Base-by-base conservation (phyloP, 805 yeast species). In the Suhomyces canberraensis region DNA sequence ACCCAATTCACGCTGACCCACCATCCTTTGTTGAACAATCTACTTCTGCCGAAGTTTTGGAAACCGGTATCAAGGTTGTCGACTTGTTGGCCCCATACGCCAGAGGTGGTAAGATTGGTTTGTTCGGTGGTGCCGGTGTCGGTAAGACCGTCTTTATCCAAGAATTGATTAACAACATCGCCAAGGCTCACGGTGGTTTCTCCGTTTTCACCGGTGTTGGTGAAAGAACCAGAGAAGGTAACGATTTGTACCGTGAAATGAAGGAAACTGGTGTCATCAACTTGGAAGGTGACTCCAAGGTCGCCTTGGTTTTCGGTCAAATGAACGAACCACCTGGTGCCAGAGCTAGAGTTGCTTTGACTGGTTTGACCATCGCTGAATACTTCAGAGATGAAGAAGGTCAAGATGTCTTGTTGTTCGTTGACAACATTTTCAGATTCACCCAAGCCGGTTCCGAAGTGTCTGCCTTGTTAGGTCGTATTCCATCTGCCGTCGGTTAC, bases 101-200 rank as follows among this genome's bases (percentile, higher is more conserved):
- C 69, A 89, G 97, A 87, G 98, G 98, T 87, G 98, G 98, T 87
- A 91, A 91, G 84, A 91, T 91, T 88, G 98, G 98, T 84, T 83
- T 91, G 67, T 91, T 91, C 85, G 98, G 98, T 80, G 98, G 98
- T 91, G 98, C 98, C 73, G 98, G 98, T 91, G 98, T 91, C 86
- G 98, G 98, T 78, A 91, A 91, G 77, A 91, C 98, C 73, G 98
- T 91, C 51, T 91, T 91, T 78, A 91, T 91, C 76, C 98, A 91
- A 81, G 98, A 91, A 79, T 82, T 91, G 78, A 91, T 91, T 74
- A 91, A 93, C 90, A 91, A 91, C 82, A 93, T 91, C 66, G 98
- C 98, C 70, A 93, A 91, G 81, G 98, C 98, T 64, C 98, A 91
- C 74, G 98, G 98, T 88, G 98, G 98, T 85, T 91, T 91, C 95